Conservation (phyloP, 345 rosid genomes). For the Gossypioides kirkii region DNA sequence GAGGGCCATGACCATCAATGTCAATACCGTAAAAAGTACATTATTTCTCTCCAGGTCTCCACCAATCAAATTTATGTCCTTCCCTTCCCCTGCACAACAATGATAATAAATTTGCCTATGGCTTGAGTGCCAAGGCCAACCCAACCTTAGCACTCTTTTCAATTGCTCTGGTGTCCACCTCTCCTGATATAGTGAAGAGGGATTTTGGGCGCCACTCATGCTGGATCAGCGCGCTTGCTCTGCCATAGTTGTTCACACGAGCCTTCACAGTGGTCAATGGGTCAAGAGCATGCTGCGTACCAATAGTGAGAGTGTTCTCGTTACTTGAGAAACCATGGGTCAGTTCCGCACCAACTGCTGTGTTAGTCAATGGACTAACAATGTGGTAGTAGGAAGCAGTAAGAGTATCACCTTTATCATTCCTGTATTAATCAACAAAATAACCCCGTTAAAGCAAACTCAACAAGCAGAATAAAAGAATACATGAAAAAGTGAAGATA, state of each 20-base stretch:
- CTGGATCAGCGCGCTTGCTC: slow-evolving; percentile 85
- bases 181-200: slow-evolving; percentile 81
- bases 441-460: neutral
- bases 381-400: slow-evolving; percentile 85
- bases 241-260: slow-evolving; percentile 84
- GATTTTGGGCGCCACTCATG: slow-evolving; percentile 94
- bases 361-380: slow-evolving; percentile 72
- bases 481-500: neutral
- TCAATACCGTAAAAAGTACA: slow-evolving; percentile 19
- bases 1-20: slow-evolving; percentile 23
- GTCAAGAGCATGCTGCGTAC: slow-evolving; percentile 83
- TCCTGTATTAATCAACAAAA: slow-evolving; percentile 37
- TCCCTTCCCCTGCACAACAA: slow-evolving; percentile 5
- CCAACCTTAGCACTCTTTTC: slow-evolving; percentile 96
- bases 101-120: slow-evolving; percentile 24
- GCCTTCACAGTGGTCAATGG: slow-evolving; percentile 89
- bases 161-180: slow-evolving; percentile 81
- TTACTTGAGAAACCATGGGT: slow-evolving; percentile 74
- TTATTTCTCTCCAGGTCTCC: slow-evolving; percentile 30
- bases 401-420: slow-evolving; percentile 75
- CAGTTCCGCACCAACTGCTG: slow-evolving; percentile 96
- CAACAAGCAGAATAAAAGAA: neutral
- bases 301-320: slow-evolving; percentile 71
- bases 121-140: slow-evolving; percentile 81
- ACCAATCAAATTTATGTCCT: neutral